A percentile compares a stretch with the other conserved stretches of the same genome.
Conservation (phyloP, 1,284 basidiomycete genomes). For the Irpex sp. region DNA sequence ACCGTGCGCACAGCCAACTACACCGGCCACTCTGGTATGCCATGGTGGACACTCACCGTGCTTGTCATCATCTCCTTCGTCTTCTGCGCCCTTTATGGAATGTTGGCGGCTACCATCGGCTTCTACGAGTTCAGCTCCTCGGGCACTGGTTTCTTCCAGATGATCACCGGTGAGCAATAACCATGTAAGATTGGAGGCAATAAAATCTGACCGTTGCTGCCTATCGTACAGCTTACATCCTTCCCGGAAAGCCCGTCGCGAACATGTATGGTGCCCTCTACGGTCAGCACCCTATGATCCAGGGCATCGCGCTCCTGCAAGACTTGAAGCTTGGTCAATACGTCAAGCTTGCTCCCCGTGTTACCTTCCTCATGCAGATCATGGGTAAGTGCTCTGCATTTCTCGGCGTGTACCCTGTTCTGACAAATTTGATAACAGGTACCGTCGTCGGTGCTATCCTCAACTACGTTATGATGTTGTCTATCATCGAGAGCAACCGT, state of each 20-base stretch:
- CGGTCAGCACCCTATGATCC: conserved; percentile 34
- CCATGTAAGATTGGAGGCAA: not conserved
- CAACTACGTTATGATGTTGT: conserved; percentile 48
- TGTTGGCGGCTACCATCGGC: conserved; percentile 51
- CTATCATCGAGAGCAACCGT: conserved; percentile 40
- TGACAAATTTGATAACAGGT: not conserved
- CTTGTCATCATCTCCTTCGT: conserved; percentile 49
- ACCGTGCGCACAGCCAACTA: conserved; percentile 42
- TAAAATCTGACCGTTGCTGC: conserved; percentile 13
- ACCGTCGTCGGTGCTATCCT: conserved; percentile 36
- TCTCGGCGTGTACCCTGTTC: not conserved
- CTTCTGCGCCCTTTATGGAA: conserved; percentile 43
- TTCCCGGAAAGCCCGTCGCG: conserved; percentile 41
- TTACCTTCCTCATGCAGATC: conserved; percentile 57
- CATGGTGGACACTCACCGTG: conserved; percentile 44
- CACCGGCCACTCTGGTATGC: conserved; percentile 46
- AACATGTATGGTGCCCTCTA: conserved; percentile 56
- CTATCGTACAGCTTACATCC: conserved; percentile 35
- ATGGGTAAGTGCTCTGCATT: conserved; percentile 28
- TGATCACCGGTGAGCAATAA: conserved; percentile 18
- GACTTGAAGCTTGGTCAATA: conserved; percentile 49
- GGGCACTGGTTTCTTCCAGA: conserved; percentile 29
- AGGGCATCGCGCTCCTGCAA: conserved; percentile 43
- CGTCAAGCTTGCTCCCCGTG: conserved; percentile 61
- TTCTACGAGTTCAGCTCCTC: conserved; percentile 28